phyloP scores from a whole-genome alignment of 306 rosid genomes.

The Carpinus fangiana region DNA sequence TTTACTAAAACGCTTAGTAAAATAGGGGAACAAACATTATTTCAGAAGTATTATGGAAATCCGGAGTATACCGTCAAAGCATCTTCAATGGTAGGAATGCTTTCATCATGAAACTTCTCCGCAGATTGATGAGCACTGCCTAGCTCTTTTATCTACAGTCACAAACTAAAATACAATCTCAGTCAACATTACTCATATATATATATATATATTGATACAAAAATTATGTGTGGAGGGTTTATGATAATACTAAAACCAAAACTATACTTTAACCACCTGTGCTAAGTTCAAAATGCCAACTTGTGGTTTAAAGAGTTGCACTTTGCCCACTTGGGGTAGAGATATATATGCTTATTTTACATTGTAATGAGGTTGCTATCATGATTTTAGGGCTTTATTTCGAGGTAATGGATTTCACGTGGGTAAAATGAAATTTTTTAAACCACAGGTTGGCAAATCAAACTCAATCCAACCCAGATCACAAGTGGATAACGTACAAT shows the following conservation, averaged over 20 bases:
- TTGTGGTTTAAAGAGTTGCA: background rate
- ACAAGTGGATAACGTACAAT: background rate
- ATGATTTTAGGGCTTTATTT: background rate
- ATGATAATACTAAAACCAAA: background rate
- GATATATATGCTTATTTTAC: background rate
- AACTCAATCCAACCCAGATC: background rate
- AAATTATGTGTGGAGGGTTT: background rate
- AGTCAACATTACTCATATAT: conserved; percentile 30
- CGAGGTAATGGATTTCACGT: background rate
- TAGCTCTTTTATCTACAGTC: conserved; percentile 68
- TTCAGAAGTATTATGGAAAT: conserved; percentile 10
- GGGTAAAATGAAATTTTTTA: background rate
- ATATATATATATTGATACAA: background rate
- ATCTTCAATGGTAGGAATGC: conserved; percentile 68
- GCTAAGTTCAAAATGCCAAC: background rate
- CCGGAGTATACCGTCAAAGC: conserved; percentile 59
- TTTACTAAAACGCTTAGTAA: conserved; percentile 4
- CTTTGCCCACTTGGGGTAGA: background rate
- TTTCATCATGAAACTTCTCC: conserved; percentile 47
- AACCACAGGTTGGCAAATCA: background rate
- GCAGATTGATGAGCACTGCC: conserved; percentile 39
- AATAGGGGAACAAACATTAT: background rate
- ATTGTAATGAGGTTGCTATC: background rate
- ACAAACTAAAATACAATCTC: conserved; percentile 36
- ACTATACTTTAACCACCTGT: background rate